Base-by-base conservation (phyloP, 2,329 filamentous ascomycete genomes). In the Thielaviopsis ethacetica region DNA sequence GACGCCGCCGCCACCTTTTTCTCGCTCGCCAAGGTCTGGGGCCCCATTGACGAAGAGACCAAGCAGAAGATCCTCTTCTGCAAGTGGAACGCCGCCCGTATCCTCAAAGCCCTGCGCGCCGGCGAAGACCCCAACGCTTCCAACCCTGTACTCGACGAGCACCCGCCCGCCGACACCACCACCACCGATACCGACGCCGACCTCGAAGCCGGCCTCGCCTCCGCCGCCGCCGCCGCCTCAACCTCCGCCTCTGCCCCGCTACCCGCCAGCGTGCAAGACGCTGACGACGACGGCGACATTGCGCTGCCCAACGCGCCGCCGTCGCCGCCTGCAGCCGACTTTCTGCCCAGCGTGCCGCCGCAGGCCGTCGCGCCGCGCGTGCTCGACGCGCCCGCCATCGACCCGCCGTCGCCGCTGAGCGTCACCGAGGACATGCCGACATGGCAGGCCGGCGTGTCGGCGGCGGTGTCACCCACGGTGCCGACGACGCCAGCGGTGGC, bases 81-180 rank as follows among this genome's bases (percentile, higher is more conserved):
- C 50, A 98, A 97, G 71, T 98, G 88, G 79, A 94, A 97, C 69
- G 91, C 91, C 1, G 75, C 91, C 41, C 82, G 93, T 60, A 98
- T 98, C 67, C 77, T 87, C 17, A 95, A 88, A 71, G 93, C 93
- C 12, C 80, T 96, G 66, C 93, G 91, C 67, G 87, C 91, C 49
- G 90, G 90, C 58, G 85, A 88, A 64, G 91, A 98, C 67, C 93
- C 93, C 2, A 98, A 98, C 70, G 82, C 85, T 59, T 86, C 88
- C 7, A 97, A 97, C 67, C 91, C 91, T 1, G 27, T 30, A 13
- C 24, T 62, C 15, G 79, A 83, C 54, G 74, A 69, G 0, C 72
- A 76, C 0, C 78, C 81, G 54, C 69, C 70, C 2, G 73, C 61
- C 15, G 62, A 64, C 52, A 59, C 62, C 26, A 44, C 54, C 17